Base-by-base conservation (phyloP, 2,329 filamentous ascomycete genomes). In the Hypoxylon sp. region DNA sequence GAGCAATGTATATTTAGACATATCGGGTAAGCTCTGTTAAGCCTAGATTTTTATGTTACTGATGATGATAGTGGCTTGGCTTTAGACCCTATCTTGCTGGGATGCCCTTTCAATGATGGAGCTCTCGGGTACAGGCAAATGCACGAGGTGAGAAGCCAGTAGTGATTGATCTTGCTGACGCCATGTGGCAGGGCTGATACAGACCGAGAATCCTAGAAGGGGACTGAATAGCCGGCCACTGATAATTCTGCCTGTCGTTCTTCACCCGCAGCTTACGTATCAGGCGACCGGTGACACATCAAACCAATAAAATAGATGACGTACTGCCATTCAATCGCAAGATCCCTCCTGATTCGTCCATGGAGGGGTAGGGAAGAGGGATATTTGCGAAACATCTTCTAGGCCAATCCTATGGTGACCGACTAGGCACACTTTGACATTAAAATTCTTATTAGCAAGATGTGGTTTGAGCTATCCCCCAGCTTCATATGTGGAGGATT, bases 311-410 rank as follows among this genome's bases (percentile, higher is more conserved):
- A 17, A 38, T 6, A 25, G 14, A 52, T 45, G 19, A 19, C 28
- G 21, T 51, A 51, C 28, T 23, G 14, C 11, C 34, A 25, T 5
- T 13, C 28, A 28, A 13, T 56, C 25, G 41, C 38, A 59, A 48
- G 9, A 50, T 30, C 36, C 28, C 38, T 6, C 43, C 23, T 38
- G 49, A 52, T 63, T 56, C 49, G 53, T 36, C 34, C 23, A 34
- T 41, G 30, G 17, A n/a, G 17, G 41, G 23, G 62, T 63, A 56
- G 23, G 58, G 60, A 63, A 65, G 62, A 55, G 34, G 30, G 21
- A 59, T 66, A 21, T 32, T 51, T 45, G 23, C 49, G 21, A 36
- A 55, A 52, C 38, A n/a, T n/a, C 9, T 19, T 30, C n/a, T 52
- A 36, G 45, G 19, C 30, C 19, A 51, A 41, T 43, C 11, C 17